Percentiles rank a stretch among this genome's conserved stretches.
Conservation (phyloP, 2,329 filamentous ascomycete genomes). For the Mycosphaerella sp. region DNA sequence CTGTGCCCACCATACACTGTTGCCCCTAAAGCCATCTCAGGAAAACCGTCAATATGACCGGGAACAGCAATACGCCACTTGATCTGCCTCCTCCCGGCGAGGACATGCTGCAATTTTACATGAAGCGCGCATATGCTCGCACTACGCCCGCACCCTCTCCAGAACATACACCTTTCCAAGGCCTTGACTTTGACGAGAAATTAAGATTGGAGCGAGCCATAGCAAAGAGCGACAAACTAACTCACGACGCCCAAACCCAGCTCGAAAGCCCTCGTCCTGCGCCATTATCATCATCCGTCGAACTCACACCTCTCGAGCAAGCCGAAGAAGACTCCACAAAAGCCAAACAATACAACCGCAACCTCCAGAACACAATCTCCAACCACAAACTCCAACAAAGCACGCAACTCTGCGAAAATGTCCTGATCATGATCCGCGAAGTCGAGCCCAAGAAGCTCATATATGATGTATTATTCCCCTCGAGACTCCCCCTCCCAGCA, state of each 20-base stretch:
- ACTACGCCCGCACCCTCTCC: constrained; percentile 1
- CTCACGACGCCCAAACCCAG: constrained; percentile 6
- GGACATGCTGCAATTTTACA: constrained; percentile 11
- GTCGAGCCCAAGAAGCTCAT: background rate
- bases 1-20: background rate
- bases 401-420: constrained; percentile 8
- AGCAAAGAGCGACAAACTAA: constrained; percentile 6
- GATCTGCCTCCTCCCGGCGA: constrained; percentile 13
- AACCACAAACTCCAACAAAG: background rate
- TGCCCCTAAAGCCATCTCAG: background rate
- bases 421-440: constrained; percentile 8
- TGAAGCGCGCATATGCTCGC: constrained; percentile 14
- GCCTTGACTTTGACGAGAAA: background rate
- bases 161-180: background rate
- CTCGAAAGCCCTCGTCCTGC: constrained; percentile 7
- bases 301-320: constrained; percentile 13
- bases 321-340: constrained; percentile 8
- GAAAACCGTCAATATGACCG: constrained; percentile 5
- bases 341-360: constrained; percentile 9
- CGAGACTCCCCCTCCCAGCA: background rate
- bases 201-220: constrained; percentile 11
- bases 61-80: background rate
- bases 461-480: too few relatives aligned
- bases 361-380: background rate
- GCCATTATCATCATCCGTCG: too few relatives aligned